Percentiles rank a stretch among this genome's conserved stretches.
phyloP scores from a whole-genome alignment of 2,329 filamentous ascomycete genomes.

The Cladophialophora yegresii region DNA sequence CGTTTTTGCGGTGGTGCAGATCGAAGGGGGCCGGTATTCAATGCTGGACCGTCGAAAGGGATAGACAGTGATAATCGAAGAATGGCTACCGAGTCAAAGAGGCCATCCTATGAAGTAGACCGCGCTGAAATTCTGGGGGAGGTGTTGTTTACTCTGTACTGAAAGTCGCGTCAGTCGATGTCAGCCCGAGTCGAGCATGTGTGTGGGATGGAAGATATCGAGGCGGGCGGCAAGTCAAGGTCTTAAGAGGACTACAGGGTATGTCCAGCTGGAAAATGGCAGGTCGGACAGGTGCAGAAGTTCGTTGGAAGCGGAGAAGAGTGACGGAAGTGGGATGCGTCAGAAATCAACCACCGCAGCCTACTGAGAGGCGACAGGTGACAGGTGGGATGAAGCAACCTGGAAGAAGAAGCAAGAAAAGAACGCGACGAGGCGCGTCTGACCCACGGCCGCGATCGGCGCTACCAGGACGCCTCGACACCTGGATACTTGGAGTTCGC shows the following conservation, averaged over 20 bases:
- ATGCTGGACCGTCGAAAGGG: slow-evolving; percentile 25
- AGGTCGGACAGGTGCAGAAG: neutral
- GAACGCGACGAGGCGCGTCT: neutral
- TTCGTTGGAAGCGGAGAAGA: neutral
- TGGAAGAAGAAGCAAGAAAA: neutral
- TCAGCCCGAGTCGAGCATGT: slow-evolving; percentile 1
- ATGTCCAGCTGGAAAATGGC: neutral
- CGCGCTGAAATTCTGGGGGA: neutral
- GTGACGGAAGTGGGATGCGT: neutral
- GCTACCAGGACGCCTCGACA: neutral
- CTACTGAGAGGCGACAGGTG: neutral
- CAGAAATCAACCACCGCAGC: neutral
- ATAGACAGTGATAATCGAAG: slow-evolving; percentile 6
- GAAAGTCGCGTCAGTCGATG: slow-evolving; percentile 4
- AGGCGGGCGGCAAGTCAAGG: slow-evolving; percentile 5
- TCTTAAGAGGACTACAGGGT: slow-evolving; percentile 16
- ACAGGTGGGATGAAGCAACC: neutral
- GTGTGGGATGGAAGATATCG: slow-evolving; percentile 2
- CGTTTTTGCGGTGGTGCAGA: slow-evolving; percentile 13
- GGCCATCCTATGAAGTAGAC: slow-evolving; percentile 6
- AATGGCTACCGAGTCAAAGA: slow-evolving; percentile 11
- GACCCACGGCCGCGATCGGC: neutral
- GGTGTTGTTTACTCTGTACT: slow-evolving; percentile 15
- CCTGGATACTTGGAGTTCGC: neutral
- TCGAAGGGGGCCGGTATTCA: slow-evolving; percentile 22